These are phyloP conservation scores for Martiniozyma asiatica DNA, from an alignment of 1,139 yeast species.

Conservation along the genomic window DNA sequence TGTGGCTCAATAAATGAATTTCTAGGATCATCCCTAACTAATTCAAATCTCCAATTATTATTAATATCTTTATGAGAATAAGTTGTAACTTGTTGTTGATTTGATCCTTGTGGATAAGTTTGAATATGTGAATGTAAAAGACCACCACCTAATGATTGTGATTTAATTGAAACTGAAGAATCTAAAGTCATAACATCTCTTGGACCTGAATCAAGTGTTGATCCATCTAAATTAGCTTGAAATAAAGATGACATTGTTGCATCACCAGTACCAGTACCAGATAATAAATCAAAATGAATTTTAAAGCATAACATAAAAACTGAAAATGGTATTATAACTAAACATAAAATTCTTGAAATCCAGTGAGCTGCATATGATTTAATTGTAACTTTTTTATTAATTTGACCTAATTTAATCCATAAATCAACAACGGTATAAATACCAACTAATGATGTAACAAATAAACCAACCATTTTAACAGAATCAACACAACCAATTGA, in stretches of 20 bases:
- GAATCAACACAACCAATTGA: slow-evolving; percentile 68
- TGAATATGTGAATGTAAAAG: slow-evolving; percentile 91
- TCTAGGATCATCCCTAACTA: slow-evolving; percentile 51
- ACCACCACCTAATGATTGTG: slow-evolving; percentile 87
- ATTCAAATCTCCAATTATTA: slow-evolving; percentile 82
- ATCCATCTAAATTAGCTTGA: slow-evolving; percentile 84
- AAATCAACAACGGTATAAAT: slow-evolving; percentile 64
- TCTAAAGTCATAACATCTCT: slow-evolving; percentile 74
- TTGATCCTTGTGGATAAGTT: slow-evolving; percentile 87
- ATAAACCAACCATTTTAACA: slow-evolving; percentile 79
- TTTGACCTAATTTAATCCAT: slow-evolving; percentile 55
- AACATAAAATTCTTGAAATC: slow-evolving; percentile 48
- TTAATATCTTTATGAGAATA: slow-evolving; percentile 87
- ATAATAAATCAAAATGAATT: slow-evolving; percentile 60
- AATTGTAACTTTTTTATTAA: slow-evolving; percentile 33
- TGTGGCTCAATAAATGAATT: slow-evolving; percentile 41
- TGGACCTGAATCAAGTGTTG: slow-evolving; percentile 77
- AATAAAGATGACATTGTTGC: slow-evolving; percentile 94
- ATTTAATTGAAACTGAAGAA: slow-evolving; percentile 70
- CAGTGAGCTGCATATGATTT: slow-evolving; percentile 46
- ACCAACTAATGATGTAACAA: slow-evolving; percentile 65
- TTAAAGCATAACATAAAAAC: slow-evolving; percentile 60
- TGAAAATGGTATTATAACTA: slow-evolving; percentile 48
- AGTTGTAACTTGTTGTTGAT: slow-evolving; percentile 93
- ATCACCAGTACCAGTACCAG: slow-evolving; percentile 84